Conservation (phyloP, 768 basidiomycete genomes). For the Trametopsis cervina region DNA sequence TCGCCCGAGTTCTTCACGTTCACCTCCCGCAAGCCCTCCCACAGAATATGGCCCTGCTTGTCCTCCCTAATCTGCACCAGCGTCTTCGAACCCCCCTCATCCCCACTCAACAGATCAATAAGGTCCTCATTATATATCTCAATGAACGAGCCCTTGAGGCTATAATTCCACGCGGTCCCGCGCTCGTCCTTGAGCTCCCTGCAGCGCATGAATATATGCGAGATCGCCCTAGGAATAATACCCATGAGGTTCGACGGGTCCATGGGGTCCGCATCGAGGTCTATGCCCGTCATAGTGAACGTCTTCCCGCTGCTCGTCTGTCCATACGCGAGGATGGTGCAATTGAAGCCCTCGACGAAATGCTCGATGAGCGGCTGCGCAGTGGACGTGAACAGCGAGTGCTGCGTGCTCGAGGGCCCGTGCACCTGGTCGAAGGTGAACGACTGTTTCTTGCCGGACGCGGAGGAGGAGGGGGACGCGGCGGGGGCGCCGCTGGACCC, state of each 20-base stretch:
- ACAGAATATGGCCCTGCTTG: constrained; percentile 93
- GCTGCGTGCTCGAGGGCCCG: constrained; percentile 77
- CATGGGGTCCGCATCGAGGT: constrained; percentile 81
- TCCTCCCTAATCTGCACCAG: constrained; percentile 96
- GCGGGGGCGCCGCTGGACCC: constrained; percentile 44
- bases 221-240: constrained; percentile 91
- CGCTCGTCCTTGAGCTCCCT: constrained; percentile 74
- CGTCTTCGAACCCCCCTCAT: constrained; percentile 64
- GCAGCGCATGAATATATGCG: constrained; percentile 76
- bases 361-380: constrained; percentile 80
- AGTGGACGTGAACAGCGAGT: constrained; percentile 78
- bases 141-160: constrained; percentile 86
- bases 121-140: constrained; percentile 99
- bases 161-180: constrained; percentile 67
- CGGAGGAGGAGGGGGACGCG: constrained; percentile 32
- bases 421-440: constrained; percentile 97
- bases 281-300: constrained; percentile 95
- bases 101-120: constrained; percentile 83
- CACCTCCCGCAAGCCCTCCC: constrained; percentile 92
- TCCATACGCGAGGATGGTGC: constrained; percentile 96
- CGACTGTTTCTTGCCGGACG: constrained; percentile 66
- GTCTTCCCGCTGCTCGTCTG: constrained; percentile 97
- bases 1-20: constrained; percentile 77
- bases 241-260: constrained; percentile 84
- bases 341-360: constrained; percentile 93